Evolutionary conservation across 2,329 filamentous ascomycete genomes (phyloP).

Genomic region (Aspergillus phoenicis): DNA sequence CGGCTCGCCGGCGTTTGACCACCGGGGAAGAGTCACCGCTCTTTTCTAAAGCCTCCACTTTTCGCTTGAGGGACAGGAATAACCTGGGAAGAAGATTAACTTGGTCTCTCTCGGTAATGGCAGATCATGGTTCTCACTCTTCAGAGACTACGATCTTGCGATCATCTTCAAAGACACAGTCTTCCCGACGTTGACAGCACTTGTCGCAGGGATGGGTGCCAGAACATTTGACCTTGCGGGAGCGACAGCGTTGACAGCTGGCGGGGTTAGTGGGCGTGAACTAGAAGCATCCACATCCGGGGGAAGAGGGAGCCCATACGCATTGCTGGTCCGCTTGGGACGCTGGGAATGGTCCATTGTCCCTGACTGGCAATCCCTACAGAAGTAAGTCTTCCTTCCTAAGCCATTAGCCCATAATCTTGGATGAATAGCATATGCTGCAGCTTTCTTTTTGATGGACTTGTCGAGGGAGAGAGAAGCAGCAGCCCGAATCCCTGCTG

Average conservation of each 20-base stretch:
- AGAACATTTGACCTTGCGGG: constrained; percentile 45
- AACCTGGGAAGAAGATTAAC: constrained; percentile 9
- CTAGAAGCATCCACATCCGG: background rate
- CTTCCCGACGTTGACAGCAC: constrained; percentile 39
- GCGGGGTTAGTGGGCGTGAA: background rate
- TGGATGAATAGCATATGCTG: background rate
- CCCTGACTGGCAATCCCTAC: background rate
- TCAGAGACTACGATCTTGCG: constrained; percentile 50
- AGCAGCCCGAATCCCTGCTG: background rate
- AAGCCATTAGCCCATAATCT: background rate
- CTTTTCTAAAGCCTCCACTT: constrained; percentile 19
- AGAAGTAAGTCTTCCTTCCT: too few species aligned
- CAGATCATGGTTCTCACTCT: constrained; percentile 32
- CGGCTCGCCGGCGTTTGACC: constrained; percentile 15
- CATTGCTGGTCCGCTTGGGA: constrained; percentile 24
- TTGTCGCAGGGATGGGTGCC: constrained; percentile 41
- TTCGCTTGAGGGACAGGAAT: constrained; percentile 24
- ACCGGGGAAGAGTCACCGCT: constrained; percentile 14
- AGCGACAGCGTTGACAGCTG: constrained; percentile 43
- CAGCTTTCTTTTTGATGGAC: background rate
- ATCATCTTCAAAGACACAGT: constrained; percentile 44
- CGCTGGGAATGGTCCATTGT: constrained; percentile 20
- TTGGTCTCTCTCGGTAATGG: background rate
- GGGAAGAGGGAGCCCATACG: constrained; percentile 15
- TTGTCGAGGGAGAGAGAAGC: background rate